Percentiles rank a stretch among this genome's conserved stretches.
Conservation (phyloP, 1,139 yeast genomes). For the Yamadazyma aaseri region DNA sequence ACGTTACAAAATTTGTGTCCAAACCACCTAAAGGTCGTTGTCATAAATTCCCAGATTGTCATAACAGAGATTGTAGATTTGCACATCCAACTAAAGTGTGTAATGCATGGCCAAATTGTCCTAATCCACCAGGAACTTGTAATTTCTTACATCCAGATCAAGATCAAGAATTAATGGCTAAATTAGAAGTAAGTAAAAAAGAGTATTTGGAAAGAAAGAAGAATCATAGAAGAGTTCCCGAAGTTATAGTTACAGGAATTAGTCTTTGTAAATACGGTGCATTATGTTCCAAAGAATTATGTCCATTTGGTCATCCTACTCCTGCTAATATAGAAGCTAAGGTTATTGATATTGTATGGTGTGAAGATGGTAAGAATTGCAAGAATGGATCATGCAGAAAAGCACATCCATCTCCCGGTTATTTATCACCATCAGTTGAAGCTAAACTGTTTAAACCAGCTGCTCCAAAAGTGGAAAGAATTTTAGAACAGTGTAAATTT, state of each 20-base stretch:
- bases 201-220: conserved; percentile 41
- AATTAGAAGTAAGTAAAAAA: conserved; percentile 57
- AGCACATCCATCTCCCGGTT: conserved; percentile 78
- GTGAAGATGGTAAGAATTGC: conserved; percentile 69
- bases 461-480: conserved; percentile 25
- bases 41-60: conserved; percentile 75
- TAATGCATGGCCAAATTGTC: conserved; percentile 75
- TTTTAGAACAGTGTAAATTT: conserved; percentile 79
- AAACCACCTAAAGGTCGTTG: conserved; percentile 67
- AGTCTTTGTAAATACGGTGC: conserved; percentile 74
- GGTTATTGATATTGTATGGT: conserved; percentile 71
- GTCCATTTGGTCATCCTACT: conserved; percentile 91
- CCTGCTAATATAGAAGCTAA: conserved; percentile 76
- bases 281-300: conserved; percentile 69
- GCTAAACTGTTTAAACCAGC: conserved; percentile 7
- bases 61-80: conserved; percentile 62
- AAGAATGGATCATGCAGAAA: conserved; percentile 57
- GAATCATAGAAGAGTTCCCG: conserved; percentile 17
- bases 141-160: conserved; percentile 80
- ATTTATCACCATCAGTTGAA: conserved; percentile 32
- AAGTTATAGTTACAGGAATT: conserved; percentile 38
- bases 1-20: conserved; percentile 25
- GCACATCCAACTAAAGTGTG: conserved; percentile 82
- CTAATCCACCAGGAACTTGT: conserved; percentile 80
- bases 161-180: conserved; percentile 69